Conservation (phyloP, 2,329 filamentous ascomycete species). For the Neofusicoccum ribis region DNA sequence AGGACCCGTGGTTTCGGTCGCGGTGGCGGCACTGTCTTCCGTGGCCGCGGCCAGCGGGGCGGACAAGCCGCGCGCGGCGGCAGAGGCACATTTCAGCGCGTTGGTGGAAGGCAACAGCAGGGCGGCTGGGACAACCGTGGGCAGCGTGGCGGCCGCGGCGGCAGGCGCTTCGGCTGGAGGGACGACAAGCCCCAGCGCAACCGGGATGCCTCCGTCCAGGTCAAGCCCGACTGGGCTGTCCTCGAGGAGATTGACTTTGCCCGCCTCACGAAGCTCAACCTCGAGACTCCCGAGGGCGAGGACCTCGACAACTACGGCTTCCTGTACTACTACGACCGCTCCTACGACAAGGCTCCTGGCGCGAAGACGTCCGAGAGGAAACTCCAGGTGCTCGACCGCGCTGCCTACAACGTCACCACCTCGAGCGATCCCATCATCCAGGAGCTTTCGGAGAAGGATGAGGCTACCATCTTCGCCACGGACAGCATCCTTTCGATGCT, state of each 20-base stretch:
- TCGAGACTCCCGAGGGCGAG: conserved; percentile 92
- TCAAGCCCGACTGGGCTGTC: conserved; percentile 93
- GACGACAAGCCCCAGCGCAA: conserved; percentile 98
- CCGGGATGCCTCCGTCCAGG: conserved; percentile 92
- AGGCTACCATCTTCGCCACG: conserved; percentile 95
- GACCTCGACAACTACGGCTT: conserved; percentile 95
- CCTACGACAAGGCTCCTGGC: conserved; percentile 89
- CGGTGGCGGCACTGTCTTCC: conserved; percentile 86
- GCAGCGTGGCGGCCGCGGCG: conserved; percentile 69
- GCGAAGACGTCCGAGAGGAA: conserved; percentile 81
- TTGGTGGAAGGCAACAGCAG: conserved; percentile 66
- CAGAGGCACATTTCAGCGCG: conserved; percentile 72
- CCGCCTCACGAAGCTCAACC: conserved; percentile 89
- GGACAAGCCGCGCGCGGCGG: conserved; percentile 72
- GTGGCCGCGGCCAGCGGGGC: conserved; percentile 73
- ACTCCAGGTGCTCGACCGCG: conserved; percentile 85
- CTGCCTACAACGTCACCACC: conserved; percentile 97
- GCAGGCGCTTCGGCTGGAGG: conserved; percentile 94
- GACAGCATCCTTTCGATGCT: conserved; percentile 98
- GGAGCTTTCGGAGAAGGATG: conserved; percentile 91
- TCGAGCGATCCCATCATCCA: conserved; percentile 96
- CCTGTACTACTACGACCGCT: conserved; percentile 96
- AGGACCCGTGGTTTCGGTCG: conserved; percentile 81
- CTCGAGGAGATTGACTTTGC: conserved; percentile 99
- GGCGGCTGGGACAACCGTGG: conserved; percentile 69